Evolutionary conservation across 169 alveolate genomes (phyloP), one percentile per base, ranked within the genome.

Genomic region (Cryptosporidium meleagridis): DNA sequence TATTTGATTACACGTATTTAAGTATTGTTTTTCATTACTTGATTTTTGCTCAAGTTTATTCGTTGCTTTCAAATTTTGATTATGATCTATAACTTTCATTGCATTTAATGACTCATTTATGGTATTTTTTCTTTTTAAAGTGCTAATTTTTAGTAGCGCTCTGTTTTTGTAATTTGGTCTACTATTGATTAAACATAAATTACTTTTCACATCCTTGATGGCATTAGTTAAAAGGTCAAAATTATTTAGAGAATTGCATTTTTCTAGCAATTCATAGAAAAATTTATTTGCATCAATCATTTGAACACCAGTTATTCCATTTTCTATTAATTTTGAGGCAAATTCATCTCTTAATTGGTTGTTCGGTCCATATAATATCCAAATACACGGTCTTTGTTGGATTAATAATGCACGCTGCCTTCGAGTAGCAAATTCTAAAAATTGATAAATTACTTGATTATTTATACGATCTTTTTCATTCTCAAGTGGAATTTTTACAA

Each of bases 401-500:
- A 65, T 45, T 80, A 48, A n/a, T 37, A 80, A 37, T 62, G 89
- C 69, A 23, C 31, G 52, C 65, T 80, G 89, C 12, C 89, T 37
- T 37, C 75, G 37, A 7, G 68, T n/a, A 41, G 89, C 41, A 65
- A 80, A 80, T 26, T 80, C 89, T 29, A 80, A 14, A 48, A 80
- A 80, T 65, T 80, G 89, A 16, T 12, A 21, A 41, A 67, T 23
- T 16, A 31, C 75, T 65, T 41, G 80, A 18, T 23, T 9, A 29
- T 29, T 80, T 18, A 61, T 61, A 67, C 26, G 37, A 6, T 62
- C 33, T n/a, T 52, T 69, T 14, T 72, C 85, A 37, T 62, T 80
- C 21, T 62, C 75, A 18, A 80, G 18, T 4, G 89, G 89, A 12
- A 80, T 80, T 65, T 80, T 80, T 29, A 80, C 75, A 41, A 80